A percentile compares a stretch with the other conserved stretches of the same genome.
phyloP scores from a whole-genome alignment of 2,329 filamentous ascomycete species.

The Claviceps pazoutovae region DNA sequence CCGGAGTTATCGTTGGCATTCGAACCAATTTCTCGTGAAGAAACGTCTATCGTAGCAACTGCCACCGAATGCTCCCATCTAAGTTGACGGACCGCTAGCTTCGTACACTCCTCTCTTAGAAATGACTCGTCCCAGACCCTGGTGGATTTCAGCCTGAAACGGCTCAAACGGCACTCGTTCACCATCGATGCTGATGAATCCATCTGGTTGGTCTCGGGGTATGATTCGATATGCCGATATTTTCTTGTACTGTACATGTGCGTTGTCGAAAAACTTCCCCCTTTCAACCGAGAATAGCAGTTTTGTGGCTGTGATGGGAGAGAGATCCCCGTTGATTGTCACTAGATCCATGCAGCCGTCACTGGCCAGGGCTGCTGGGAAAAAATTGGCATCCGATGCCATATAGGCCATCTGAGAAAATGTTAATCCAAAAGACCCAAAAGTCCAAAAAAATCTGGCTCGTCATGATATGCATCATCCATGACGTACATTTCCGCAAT shows the following conservation, averaged over 20 bases:
- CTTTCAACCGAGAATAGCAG: slow-evolving; percentile 60
- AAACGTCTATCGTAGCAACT: not conserved
- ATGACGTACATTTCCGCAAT: slow-evolving; percentile 63
- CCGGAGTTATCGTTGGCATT: too few species aligned
- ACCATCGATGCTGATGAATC: slow-evolving; percentile 89
- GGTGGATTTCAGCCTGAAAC: slow-evolving; percentile 84
- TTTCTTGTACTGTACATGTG: slow-evolving; percentile 69
- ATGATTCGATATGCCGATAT: slow-evolving; percentile 76
- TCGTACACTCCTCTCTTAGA: slow-evolving; percentile 67
- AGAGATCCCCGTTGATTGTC: slow-evolving; percentile 62
- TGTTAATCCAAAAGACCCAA: slow-evolving; percentile 5
- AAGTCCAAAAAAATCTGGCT: not conserved
- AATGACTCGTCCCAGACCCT: slow-evolving; percentile 69
- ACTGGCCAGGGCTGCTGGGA: slow-evolving; percentile 64
- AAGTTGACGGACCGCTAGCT: slow-evolving; percentile 36
- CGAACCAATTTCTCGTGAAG: not conserved
- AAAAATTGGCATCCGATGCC: slow-evolving; percentile 78
- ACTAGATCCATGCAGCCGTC: slow-evolving; percentile 83
- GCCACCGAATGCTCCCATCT: slow-evolving; percentile 9
- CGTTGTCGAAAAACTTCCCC: slow-evolving; percentile 65
- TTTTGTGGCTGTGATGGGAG: slow-evolving; percentile 49
- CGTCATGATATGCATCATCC: not conserved
- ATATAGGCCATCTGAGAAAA: slow-evolving; percentile 68
- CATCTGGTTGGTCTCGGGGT: slow-evolving; percentile 55
- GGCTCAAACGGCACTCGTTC: slow-evolving; percentile 76